Evolutionary conservation across 495 filamentous ascomycete genomes (phyloP), one percentile per base, ranked within the genome.

Genomic region (Copromyces sp.): DNA sequence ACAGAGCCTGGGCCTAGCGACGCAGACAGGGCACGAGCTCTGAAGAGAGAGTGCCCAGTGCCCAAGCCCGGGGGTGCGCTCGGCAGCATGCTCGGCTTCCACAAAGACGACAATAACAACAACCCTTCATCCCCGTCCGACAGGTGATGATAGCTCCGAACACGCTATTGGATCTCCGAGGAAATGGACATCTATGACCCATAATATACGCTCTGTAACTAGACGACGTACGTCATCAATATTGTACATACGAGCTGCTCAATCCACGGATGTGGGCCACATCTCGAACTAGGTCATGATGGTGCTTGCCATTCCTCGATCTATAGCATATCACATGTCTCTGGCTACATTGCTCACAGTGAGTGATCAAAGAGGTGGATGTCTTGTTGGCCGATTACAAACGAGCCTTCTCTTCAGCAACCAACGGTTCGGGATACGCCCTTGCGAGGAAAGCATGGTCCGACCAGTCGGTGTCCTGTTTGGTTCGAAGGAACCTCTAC

Each of bases 41-140:
- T 76, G 39, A 84, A 80, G 78, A 81, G 83, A 69, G 86, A 94
- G 79, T 97, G 94, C 76, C 94, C 93, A 0, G 90, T 97, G 2
- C 94, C 94, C 4, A 97, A 96, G 77, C 94, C 93, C 1, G 84
- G 87, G 20, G 93, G 92, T 11, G 79, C 93, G 14, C 81, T 95
- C 70, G 92, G 92, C 29, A 87, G 91, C 78, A 77, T 94, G 45
- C 81, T 97, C 74, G 93, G 93, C 1, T 91, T 95, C 76, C 85
- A 79, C 38, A 78, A 77, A 20, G 69, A 79, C 59, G 61, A 69
- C 38, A 45, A 53, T 39, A 42, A 71, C 68, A 39, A 72, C 37
- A 70, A 74, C 20, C 41, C 70, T 35, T 68, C 24, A 35, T 39
- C 68, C 8, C 12, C 61, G 70, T 72, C 75, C 32, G 73, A 72